These are phyloP conservation scores for Grifola frondosa DNA, from an alignment of 1,284 basidiomycete genomes.

Conservation along the genomic window DNA sequence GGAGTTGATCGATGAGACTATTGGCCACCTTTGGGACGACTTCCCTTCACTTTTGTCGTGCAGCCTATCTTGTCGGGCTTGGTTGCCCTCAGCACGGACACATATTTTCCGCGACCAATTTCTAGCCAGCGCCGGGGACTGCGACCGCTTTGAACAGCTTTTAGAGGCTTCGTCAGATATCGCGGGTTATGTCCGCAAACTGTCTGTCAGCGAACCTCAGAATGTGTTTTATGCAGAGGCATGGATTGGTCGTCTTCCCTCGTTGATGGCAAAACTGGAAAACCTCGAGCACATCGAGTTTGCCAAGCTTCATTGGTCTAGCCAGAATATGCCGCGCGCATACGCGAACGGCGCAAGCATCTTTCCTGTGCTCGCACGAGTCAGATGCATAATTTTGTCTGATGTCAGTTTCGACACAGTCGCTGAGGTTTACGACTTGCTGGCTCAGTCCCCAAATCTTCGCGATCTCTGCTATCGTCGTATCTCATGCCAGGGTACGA, in stretches of 20 bases:
- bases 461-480: slow-evolving; percentile 15
- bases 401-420: slow-evolving; percentile 22
- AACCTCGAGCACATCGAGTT: slow-evolving; percentile 18
- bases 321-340: slow-evolving; percentile 7
- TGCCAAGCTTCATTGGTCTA: slow-evolving; percentile 16
- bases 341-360: neutral
- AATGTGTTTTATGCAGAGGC: slow-evolving; percentile 14
- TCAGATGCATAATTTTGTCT: slow-evolving; percentile 16
- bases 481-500: slow-evolving; percentile 15
- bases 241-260: slow-evolving; percentile 19
- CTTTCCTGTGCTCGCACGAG: slow-evolving; percentile 8
- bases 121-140: slow-evolving; percentile 9
- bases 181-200: slow-evolving; percentile 14
- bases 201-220: slow-evolving; percentile 15
- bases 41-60: slow-evolving; percentile 30
- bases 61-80: slow-evolving; percentile 34
- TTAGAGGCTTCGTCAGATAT: slow-evolving; percentile 11
- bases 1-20: slow-evolving; percentile 36
- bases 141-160: slow-evolving; percentile 18
- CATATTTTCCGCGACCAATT: slow-evolving; percentile 33
- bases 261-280: slow-evolving; percentile 10
- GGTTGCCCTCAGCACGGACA: slow-evolving; percentile 34
- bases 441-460: slow-evolving; percentile 13
- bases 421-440: slow-evolving; percentile 15
- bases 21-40: slow-evolving; percentile 37